phyloP scores from a whole-genome alignment of 345 rosid species.

The Moricandia arvensis region DNA sequence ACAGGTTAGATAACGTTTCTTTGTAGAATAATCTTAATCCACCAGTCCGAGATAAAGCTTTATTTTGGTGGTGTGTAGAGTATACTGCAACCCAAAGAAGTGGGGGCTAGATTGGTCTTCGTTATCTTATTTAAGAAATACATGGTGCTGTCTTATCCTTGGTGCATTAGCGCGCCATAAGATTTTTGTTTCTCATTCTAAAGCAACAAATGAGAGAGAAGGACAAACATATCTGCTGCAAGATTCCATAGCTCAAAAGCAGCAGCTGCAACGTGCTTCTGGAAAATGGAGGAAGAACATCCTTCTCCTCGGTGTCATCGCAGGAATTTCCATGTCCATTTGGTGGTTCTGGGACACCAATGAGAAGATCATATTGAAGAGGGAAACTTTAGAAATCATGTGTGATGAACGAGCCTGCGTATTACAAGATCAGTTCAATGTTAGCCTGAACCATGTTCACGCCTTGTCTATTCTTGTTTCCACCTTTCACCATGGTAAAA shows the following conservation, averaged over 20 bases:
- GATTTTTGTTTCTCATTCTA: neutral
- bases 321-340: conserved; percentile 53
- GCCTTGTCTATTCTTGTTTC: conserved; percentile 93
- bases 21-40: too few relatives aligned
- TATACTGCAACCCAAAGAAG: conserved; percentile 18
- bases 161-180: neutral
- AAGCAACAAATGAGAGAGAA: neutral
- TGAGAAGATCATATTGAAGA: conserved; percentile 33
- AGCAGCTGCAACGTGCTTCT: conserved; percentile 52
- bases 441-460: conserved; percentile 95
- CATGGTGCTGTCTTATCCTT: conserved; percentile 1
- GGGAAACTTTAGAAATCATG: conserved; percentile 78
- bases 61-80: neutral
- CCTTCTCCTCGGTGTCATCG: conserved; percentile 48
- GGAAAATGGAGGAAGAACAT: conserved; percentile 68
- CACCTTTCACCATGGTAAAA: too few relatives aligned
- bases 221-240: conserved; percentile 28
- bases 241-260: conserved; percentile 42
- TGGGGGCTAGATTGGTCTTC: neutral
- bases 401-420: conserved; percentile 94
- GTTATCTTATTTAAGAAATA: neutral
- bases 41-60: too few relatives aligned
- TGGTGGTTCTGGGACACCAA: conserved; percentile 63
- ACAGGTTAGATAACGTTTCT: neutral
- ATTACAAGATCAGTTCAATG: conserved; percentile 99